phyloP scores from a whole-genome alignment of 257 asterid species.

The Ophiorrhiza pumila region DNA sequence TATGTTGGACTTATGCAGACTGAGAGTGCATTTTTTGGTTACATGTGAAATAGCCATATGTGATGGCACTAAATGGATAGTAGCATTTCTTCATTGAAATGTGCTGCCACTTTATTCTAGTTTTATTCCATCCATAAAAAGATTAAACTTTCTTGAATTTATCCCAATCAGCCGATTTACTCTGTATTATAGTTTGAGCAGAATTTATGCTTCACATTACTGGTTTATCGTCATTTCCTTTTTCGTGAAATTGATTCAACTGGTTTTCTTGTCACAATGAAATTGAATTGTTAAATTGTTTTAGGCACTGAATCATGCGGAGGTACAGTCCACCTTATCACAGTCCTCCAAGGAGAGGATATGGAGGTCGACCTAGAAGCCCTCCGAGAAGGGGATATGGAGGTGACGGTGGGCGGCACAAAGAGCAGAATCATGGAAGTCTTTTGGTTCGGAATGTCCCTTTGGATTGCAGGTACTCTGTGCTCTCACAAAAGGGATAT shows the following conservation, averaged over 20 bases:
- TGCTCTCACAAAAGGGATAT: not conserved
- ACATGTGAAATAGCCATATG: not conserved
- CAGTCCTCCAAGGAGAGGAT: conserved; percentile 38
- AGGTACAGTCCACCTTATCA: conserved; percentile 30
- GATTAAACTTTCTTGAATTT: not conserved
- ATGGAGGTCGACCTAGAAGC: conserved; percentile 34
- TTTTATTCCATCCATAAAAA: not conserved
- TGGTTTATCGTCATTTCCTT: not conserved
- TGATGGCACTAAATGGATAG: not conserved
- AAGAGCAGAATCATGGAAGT: conserved; percentile 30
- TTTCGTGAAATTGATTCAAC: not conserved
- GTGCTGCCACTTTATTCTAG: not conserved
- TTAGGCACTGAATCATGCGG: conserved; percentile 24
- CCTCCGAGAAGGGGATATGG: conserved; percentile 35
- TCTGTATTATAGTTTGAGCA: not conserved
- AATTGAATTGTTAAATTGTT: not conserved
- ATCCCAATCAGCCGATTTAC: not conserved
- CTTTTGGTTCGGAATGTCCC: conserved; percentile 40
- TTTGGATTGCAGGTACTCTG: conserved; percentile 30
- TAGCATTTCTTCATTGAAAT: not conserved
- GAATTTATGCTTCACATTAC: not conserved
- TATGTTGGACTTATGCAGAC: not conserved
- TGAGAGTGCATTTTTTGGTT: not conserved
- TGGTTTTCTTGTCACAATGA: not conserved
- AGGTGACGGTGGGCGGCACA: conserved; percentile 24